These are phyloP conservation scores for Moringa oleifera DNA, from an alignment of 345 rosid genomes.

Conservation along the genomic window DNA sequence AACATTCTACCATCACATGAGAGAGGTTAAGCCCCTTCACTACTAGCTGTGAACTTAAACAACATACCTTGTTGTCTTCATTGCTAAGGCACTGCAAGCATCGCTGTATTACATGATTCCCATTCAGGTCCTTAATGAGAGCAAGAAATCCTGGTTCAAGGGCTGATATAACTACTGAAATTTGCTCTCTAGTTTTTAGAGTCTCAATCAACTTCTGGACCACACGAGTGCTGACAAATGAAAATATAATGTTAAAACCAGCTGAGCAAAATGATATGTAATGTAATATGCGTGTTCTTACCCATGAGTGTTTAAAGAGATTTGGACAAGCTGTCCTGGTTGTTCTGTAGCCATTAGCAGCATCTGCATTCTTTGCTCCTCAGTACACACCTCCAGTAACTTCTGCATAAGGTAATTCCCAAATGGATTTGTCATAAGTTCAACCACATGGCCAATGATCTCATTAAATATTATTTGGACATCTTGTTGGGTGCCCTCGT, in stretches of 20 bases:
- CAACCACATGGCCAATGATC: constrained; percentile 40
- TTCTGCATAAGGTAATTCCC: constrained; percentile 58
- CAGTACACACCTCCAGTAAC: constrained; percentile 38
- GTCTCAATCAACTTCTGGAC: constrained; percentile 57
- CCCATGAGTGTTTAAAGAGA: constrained; percentile 41
- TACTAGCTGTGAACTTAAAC: neutral
- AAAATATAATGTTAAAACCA: constrained; percentile 7
- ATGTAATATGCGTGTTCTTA: constrained; percentile 14
- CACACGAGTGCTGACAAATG: constrained; percentile 45
- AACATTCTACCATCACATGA: neutral
- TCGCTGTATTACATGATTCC: constrained; percentile 67
- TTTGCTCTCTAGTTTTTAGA: constrained; percentile 48
- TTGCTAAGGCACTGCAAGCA: constrained; percentile 52
- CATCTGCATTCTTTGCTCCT: constrained; percentile 43
- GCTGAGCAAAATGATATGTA: neutral
- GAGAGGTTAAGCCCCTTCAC: neutral
- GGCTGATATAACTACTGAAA: constrained; percentile 36
- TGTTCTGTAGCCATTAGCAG: constrained; percentile 26
- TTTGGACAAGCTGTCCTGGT: constrained; percentile 33
- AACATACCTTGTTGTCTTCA: constrained; percentile 50
- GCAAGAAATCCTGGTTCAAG: constrained; percentile 48
- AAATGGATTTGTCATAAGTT: constrained; percentile 46
- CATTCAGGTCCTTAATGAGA: constrained; percentile 53
- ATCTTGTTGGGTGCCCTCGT: constrained; percentile 35
- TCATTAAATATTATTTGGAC: constrained; percentile 31